Conservation (phyloP, 2,329 filamentous ascomycete species). For the Monilinia laxa region DNA sequence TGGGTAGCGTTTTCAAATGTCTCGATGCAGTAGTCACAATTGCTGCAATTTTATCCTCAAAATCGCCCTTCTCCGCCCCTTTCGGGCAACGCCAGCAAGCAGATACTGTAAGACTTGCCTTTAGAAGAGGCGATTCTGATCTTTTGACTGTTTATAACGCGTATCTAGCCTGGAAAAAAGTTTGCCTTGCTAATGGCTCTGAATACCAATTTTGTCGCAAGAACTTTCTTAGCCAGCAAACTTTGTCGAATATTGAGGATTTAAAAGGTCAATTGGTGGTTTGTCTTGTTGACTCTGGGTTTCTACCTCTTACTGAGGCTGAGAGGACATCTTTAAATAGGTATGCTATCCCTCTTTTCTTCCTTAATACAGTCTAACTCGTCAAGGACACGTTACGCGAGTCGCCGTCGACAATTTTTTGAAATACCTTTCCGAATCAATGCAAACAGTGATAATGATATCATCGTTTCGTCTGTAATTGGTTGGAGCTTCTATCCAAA, state of each 20-base stretch:
- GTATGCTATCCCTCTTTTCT: conserved; percentile 41
- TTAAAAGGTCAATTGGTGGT: conserved; percentile 88
- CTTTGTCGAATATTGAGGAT: conserved; percentile 88
- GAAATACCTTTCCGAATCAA: conserved; percentile 75
- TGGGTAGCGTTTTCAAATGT: conserved; percentile 84
- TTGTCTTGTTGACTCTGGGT: conserved; percentile 80
- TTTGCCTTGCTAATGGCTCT: conserved; percentile 67
- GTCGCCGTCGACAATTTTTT: conserved; percentile 70
- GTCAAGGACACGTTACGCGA: conserved; percentile 57
- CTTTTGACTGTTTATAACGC: conserved; percentile 92
- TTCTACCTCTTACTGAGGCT: conserved; percentile 70
- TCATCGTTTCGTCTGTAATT: conserved; percentile 76
- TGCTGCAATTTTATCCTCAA: conserved; percentile 89
- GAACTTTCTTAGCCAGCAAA: conserved; percentile 89
- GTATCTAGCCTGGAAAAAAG: conserved; percentile 82
- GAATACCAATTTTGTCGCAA: conserved; percentile 92
- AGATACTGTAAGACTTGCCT: conserved; percentile 73
- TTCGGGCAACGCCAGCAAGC: conserved; percentile 82
- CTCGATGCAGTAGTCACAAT: conserved; percentile 89
- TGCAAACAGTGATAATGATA: conserved; percentile 74
- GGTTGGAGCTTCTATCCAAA: conserved; percentile 97
- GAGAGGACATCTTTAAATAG: conserved; percentile 70
- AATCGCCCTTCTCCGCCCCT: conserved; percentile 86
- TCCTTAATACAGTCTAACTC: background rate
- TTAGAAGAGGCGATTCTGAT: conserved; percentile 86